phyloP scores from a whole-genome alignment of 345 rosid species.

The thale cress (Arabidopsis thaliana) region TAIR10.1 NC_003074.8:8876001-8876500 shows the following conservation, averaged over 20 bases:
- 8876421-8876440: constrained; percentile 81
- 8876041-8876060: constrained; percentile 31
- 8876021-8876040: constrained; percentile 4
- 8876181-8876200: constrained; percentile 12
- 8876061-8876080: constrained; percentile 18
- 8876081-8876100: constrained; percentile 37
- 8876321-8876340: constrained; percentile 86
- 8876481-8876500: constrained; percentile 66
- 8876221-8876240: constrained; percentile 65
- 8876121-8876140: constrained; percentile 42
- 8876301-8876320: constrained; percentile 84
- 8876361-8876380: constrained; percentile 96
- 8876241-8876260: constrained; percentile 76
- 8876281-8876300: constrained; percentile 90
- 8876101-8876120: constrained; percentile 32
- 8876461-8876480: constrained; percentile 82
- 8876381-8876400: constrained; percentile 76
- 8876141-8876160: constrained; percentile 28
- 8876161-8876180: constrained; percentile 39
- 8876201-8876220: constrained; percentile 30
- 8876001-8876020: constrained; percentile 24
- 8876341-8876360: constrained; percentile 78
- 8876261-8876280: constrained; percentile 85
- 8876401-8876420: constrained; percentile 85
- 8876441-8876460: constrained; percentile 83